Conservation (phyloP, 495 filamentous ascomycete species). For the Hypoxylon cercidicola region DNA sequence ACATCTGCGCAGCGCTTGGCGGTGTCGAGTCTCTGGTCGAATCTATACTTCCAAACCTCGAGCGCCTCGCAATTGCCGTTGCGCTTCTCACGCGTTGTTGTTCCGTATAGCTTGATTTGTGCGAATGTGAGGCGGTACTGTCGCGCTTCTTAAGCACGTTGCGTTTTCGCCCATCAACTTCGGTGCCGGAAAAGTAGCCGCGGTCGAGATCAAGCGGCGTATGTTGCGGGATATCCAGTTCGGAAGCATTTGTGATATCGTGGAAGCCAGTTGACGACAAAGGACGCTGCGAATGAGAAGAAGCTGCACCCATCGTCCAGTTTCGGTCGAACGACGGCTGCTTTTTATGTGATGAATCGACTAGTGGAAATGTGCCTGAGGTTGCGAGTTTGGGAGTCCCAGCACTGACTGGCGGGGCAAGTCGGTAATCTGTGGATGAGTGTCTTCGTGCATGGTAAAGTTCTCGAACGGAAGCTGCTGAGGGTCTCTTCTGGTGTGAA, state of each 20-base stretch:
- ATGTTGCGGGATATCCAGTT: slow-evolving; percentile 48
- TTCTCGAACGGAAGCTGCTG: slow-evolving; percentile 85
- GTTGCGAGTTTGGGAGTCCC: slow-evolving; percentile 49
- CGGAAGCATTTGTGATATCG: slow-evolving; percentile 46
- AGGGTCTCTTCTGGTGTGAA: slow-evolving; percentile 65
- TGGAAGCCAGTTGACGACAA: slow-evolving; percentile 60
- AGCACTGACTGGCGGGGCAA: slow-evolving; percentile 45
- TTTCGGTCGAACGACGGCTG: slow-evolving; percentile 88
- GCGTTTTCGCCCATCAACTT: slow-evolving; percentile 76
- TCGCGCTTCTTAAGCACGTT: slow-evolving; percentile 86
- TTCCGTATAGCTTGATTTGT: slow-evolving; percentile 77
- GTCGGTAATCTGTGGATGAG: slow-evolving; percentile 80
- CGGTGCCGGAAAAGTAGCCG: slow-evolving; percentile 93
- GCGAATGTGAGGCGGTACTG: slow-evolving; percentile 64
- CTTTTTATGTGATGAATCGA: slow-evolving; percentile 70
- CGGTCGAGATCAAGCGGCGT: slow-evolving; percentile 75
- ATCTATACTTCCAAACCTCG: slow-evolving; percentile 79
- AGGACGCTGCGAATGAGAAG: slow-evolving; percentile 50
- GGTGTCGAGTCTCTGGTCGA: slow-evolving; percentile 56
- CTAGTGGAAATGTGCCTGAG: slow-evolving; percentile 49
- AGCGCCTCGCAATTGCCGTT: slow-evolving; percentile 73
- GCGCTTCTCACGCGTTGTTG: slow-evolving; percentile 71
- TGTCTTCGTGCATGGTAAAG: slow-evolving; percentile 87
- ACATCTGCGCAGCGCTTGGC: slow-evolving; percentile 65
- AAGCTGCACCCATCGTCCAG: slow-evolving; percentile 79